Base-by-base conservation (phyloP, 495 filamentous ascomycete genomes). In the Xylaria castorea region DNA sequence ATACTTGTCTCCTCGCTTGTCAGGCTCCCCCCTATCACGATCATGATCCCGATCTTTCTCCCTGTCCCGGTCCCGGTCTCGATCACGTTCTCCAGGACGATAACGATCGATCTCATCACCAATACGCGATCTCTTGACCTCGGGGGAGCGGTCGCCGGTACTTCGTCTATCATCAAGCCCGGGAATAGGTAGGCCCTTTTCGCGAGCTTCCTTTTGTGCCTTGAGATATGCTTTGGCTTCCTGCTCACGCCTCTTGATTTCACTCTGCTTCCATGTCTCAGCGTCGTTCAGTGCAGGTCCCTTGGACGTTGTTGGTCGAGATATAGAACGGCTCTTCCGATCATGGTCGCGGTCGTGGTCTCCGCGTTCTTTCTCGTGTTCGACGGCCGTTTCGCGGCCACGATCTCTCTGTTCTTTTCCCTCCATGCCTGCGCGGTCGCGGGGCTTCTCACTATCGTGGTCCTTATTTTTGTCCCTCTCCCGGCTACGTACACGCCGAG, bases 201-300 rank as follows among this genome's bases (percentile, higher is more conserved):
- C 85, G 14, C 81, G 79, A 25, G 86, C 86, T 66, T 86, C 85
- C 58, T 85, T 85, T 62, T 87, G 85, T 6, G 84, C 85, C 11
- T 85, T 86, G 20, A 88, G 79, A 72, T 88, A 89, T 18, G 84
- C 84, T 73, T 87, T 88, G n/a, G 87, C 87, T 79, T 89, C 86
- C 66, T 84, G 81, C 70, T 88, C 87, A n/a, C 87, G 85, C 70
- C 86, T 84, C 78, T 83, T 87, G 61, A 87, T 84, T 74, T 87
- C 85, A 50, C 81, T 82, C 69, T 85, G 85, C 71, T 88, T 88
- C 85, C 84, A 85, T 3, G 81, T 83, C 76, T 84, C 84, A 38
- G 77, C 75, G 44, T 78, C 77, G 8, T 63, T 76, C 20, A 76
- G 32, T 34, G 69, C 66, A 36, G 65, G 67, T 36, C 76, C 77